Conservation (phyloP, 1,284 basidiomycete genomes). For the Cryptococcus sp. region DNA sequence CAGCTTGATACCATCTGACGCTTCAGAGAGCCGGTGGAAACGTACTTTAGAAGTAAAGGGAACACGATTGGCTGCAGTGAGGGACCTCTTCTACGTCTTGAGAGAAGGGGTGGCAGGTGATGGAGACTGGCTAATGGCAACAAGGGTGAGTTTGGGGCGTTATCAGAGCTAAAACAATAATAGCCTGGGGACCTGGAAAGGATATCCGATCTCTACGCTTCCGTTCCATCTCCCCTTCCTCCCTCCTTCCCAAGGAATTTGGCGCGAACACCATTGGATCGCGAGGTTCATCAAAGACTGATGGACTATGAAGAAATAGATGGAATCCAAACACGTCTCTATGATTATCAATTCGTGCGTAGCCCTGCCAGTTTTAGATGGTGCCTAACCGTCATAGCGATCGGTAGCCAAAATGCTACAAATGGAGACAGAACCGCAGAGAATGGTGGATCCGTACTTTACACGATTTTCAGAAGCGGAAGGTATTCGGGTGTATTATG, state of each 20-base stretch:
- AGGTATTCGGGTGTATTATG: constrained; percentile 13
- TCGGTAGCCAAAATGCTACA: constrained; percentile 33
- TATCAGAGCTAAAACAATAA: not conserved
- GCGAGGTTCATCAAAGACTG: constrained; percentile 20
- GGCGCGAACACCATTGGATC: constrained; percentile 12
- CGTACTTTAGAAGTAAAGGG: not conserved
- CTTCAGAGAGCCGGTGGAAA: constrained; percentile 1
- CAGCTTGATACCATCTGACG: constrained; percentile 2
- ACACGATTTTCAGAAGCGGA: constrained; percentile 24
- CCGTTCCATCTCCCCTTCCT: constrained; percentile 24
- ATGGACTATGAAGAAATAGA: constrained; percentile 22
- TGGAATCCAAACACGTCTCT: constrained; percentile 29
- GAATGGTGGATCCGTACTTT: constrained; percentile 30
- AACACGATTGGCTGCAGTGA: not conserved
- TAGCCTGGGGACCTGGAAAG: constrained; percentile 14
- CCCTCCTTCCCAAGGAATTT: constrained; percentile 10
- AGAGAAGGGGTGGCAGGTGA: not conserved
- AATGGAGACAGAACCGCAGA: constrained; percentile 35
- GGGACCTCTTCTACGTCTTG: not conserved
- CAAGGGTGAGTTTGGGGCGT: not conserved
- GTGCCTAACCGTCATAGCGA: constrained; percentile 16
- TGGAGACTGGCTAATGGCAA: not conserved
- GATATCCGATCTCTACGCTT: constrained; percentile 31
- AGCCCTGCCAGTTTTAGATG: no score
- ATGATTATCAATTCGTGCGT: constrained; percentile 39